Base-by-base conservation (phyloP, 2,329 filamentous ascomycete genomes). In the Aspergillus texensis region DNA sequence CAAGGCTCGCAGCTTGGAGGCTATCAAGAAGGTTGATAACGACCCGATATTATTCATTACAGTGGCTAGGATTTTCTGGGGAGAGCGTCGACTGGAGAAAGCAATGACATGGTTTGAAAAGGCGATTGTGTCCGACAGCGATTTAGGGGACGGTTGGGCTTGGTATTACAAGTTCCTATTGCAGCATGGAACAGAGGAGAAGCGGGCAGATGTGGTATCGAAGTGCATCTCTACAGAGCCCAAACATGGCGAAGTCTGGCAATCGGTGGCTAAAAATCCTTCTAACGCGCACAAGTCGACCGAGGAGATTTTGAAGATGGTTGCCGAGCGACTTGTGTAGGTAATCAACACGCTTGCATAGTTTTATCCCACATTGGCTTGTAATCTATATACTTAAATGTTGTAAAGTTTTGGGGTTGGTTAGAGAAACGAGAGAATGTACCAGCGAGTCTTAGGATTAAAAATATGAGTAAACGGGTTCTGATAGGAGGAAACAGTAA, bases 61-160 rank as follows among this genome's bases (percentile, higher is more conserved):
- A 0, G 93, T 97, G 14, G 95, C 94, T 6, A 88, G 95, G 24
- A 96, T 98, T 69, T 97, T 99, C 81, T 99, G 95, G 95, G 89
- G 87, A 11, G 95, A 99, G 80, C 86, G 95, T 61, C 90, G 90
- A 75, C 84, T 99, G 28, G 95, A 98, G 70, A 97, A 97, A 78
- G 94, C 95, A 3, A 91, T 94, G 78, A 94, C 88, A 68, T 99
- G 95, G 95, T 99, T 99, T 77, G 93, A 97, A 80, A 97, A 96
- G 80, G 95, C 95, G 0, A 89, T 97, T 61, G 84, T 97, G 60
- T 83, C 95, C 14, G 93, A 99, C 73, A 88, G 90, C 41, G 94
- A 98, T 76, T 82, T 88, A 57, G 95, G 95, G 57, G 96, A 99
- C 81, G 91, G 89, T 12, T 99, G 96, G 96, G 94, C 93, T 24